Base-by-base conservation (phyloP, 176 grass and related monocot species). In the Bolboschoenus planiculmis region DNA sequence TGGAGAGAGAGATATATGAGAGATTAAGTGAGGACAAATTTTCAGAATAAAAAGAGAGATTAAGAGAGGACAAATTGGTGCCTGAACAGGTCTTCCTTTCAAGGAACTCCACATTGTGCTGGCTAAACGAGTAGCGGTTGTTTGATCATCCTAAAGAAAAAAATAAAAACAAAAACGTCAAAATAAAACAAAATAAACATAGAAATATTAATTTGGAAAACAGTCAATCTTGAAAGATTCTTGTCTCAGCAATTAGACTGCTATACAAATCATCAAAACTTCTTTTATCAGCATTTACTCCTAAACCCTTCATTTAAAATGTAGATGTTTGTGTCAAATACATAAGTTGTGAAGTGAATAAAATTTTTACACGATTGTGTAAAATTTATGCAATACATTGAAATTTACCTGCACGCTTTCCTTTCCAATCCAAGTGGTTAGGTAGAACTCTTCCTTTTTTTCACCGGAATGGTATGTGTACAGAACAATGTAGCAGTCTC, bases 381-480 rank as follows among this genome's bases (percentile, higher is more conserved):
- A 62, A 65, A 10, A 14, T 23, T 54, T 21, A 23, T 58, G 34
- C 40, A 29, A 35, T 29, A 27, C 65, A 30, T 30, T 80, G 48
- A 48, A 82, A 46, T 82, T 93, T 92, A 97, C 92, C 92, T 57
- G 78, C 14, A 86, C 81, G 78, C 92, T 94, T 78, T 97, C 90
- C 81, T 91, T 97, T 81, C 95, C 95, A 83, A 94, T 88, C 95
- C 92, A 97, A 88, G 86, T 88, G 29, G 53, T 88, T 51, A 97
- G 88, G 88, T 94, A 92, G 71, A 89, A 93, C 85, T 97, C 95
- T 88, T 97, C 95, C 92, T 89, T 97, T 65, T 88, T 97, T 39
- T 97, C 95, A 44, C 92, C 87, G 33, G 95, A 93, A 97, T 94
- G 90, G 83, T 97, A 97, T 7, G 88, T 87, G 73, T 93, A 97